phyloP scores from a whole-genome alignment of 2,329 filamentous ascomycete species.

The Fusarium sp. region DNA sequence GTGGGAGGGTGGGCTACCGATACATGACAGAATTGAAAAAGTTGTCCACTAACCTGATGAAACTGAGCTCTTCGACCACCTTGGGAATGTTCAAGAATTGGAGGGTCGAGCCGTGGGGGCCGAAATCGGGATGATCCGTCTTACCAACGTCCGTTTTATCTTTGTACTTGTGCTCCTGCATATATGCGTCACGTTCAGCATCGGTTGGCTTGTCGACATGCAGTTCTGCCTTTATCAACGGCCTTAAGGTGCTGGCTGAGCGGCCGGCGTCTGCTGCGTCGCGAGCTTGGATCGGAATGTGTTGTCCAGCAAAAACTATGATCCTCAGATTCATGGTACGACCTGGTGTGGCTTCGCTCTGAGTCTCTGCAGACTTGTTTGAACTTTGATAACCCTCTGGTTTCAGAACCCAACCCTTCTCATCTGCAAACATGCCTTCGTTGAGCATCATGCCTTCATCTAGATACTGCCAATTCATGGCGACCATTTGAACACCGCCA shows the following conservation, averaged over 20 bases:
- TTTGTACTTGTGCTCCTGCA: constrained; percentile 65
- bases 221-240: constrained; percentile 80
- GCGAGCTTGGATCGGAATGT: constrained; percentile 57
- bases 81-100: constrained; percentile 65
- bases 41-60: constrained; percentile 68
- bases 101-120: constrained; percentile 58
- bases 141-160: constrained; percentile 62
- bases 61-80: constrained; percentile 74
- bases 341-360: constrained; percentile 56
- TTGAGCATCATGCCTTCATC: constrained; percentile 97
- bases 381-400: constrained; percentile 73
- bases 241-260: constrained; percentile 59
- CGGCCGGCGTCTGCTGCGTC: constrained; percentile 44
- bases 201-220: constrained; percentile 73
- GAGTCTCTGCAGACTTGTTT: constrained; percentile 49
- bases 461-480: constrained; percentile 96
- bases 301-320: constrained; percentile 78
- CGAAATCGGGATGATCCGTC: constrained; percentile 72
- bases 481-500: constrained; percentile 95
- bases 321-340: constrained; percentile 72
- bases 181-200: constrained; percentile 40
- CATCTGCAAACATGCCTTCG: constrained; percentile 93
- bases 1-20: background rate
- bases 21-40: background rate
- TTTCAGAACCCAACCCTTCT: constrained; percentile 86